These are phyloP conservation scores for Umbilicus rupestris DNA, from an alignment of 164 flowering plant species.

Conservation along the genomic window DNA sequence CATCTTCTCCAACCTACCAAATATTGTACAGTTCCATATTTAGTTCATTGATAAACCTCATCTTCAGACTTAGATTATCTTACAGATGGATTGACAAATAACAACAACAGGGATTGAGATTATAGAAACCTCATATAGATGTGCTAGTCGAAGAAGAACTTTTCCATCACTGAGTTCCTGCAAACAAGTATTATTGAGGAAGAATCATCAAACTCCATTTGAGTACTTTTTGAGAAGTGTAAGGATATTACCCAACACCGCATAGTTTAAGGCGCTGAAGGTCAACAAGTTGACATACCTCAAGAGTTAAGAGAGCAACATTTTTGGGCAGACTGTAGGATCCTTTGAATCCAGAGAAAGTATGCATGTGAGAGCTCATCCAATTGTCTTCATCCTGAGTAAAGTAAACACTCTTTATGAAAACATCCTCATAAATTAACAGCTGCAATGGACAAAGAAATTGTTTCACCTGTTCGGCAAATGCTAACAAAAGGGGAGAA, in stretches of 20 bases:
- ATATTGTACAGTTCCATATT: constrained; percentile 9
- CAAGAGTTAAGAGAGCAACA: constrained; percentile 68
- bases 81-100: background rate
- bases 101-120: background rate
- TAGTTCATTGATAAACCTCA: background rate
- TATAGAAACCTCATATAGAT: constrained; percentile 70
- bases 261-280: background rate
- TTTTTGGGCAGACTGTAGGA: constrained; percentile 72
- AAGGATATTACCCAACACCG: background rate
- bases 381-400: constrained; percentile 70
- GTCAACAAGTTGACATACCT: constrained; percentile 28
- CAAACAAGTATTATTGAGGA: constrained; percentile 8
- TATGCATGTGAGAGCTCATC: constrained; percentile 35
- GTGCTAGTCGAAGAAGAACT: constrained; percentile 84
- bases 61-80: background rate
- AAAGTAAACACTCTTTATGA: constrained; percentile 12
- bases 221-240: background rate
- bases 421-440: background rate
- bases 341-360: constrained; percentile 55
- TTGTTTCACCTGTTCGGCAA: constrained; percentile 58
- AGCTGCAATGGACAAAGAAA: background rate
- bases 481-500: constrained; percentile 92
- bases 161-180: constrained; percentile 81
- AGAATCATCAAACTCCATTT: background rate
- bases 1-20: constrained; percentile 66